phyloP scores from a whole-genome alignment of 2,329 filamentous ascomycete species.

The Aspergillus tubingensis region DNA sequence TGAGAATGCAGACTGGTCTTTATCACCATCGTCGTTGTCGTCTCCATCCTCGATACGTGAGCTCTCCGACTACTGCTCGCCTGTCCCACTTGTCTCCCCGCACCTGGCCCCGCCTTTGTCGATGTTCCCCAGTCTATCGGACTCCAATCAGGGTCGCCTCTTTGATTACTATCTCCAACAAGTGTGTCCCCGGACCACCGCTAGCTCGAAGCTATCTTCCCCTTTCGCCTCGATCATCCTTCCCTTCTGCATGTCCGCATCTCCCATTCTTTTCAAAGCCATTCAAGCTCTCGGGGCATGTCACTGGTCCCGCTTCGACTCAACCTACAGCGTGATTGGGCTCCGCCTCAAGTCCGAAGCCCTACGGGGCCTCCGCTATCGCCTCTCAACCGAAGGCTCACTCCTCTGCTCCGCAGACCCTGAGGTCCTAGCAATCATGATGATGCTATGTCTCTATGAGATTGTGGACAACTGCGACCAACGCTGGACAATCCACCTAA shows the following conservation, averaged over 20 bases:
- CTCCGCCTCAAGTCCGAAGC: slow-evolving; percentile 42
- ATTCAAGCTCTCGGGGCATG: slow-evolving; percentile 44
- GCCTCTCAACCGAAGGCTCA: slow-evolving; percentile 32
- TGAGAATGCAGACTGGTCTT: slow-evolving; percentile 2
- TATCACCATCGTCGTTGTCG: neutral
- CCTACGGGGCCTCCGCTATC: slow-evolving; percentile 38
- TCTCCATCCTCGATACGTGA: neutral
- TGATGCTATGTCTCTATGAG: slow-evolving; percentile 51
- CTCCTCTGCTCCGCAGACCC: slow-evolving; percentile 32
- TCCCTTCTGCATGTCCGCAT: slow-evolving; percentile 42
- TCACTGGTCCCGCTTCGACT: slow-evolving; percentile 37
- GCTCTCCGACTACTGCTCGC: neutral
- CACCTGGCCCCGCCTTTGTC: slow-evolving; percentile 23
- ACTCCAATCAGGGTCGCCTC: slow-evolving; percentile 32
- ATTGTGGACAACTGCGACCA: slow-evolving; percentile 48
- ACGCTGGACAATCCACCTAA: slow-evolving; percentile 52
- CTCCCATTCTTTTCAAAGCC: slow-evolving; percentile 40
- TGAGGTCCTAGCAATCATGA: slow-evolving; percentile 47
- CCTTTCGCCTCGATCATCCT: slow-evolving; percentile 44
- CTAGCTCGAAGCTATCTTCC: slow-evolving; percentile 37
- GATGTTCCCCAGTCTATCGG: slow-evolving; percentile 33
- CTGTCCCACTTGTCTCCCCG: neutral
- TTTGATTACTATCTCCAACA: slow-evolving; percentile 46
- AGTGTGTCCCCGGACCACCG: slow-evolving; percentile 43
- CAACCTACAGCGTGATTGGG: slow-evolving; percentile 33